Evolutionary conservation across 768 basidiomycete species (phyloP), one percentile per base, ranked within the genome.

Genomic region (Naganishia antarctica): DNA sequence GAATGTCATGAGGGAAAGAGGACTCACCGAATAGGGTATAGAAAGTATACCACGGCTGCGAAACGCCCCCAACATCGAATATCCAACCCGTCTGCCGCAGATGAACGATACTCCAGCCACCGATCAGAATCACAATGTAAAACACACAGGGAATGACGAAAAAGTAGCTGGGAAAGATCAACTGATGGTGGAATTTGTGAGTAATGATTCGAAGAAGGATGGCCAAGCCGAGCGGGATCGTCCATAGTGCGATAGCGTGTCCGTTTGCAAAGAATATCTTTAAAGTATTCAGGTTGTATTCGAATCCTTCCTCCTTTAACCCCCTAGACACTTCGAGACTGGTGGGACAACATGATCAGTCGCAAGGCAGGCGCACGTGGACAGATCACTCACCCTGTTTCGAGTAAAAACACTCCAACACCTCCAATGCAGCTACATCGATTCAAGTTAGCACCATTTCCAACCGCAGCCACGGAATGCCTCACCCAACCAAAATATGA

Each of bases 401-500:
- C 81, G 44, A 97, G 84, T 48, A 99, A 81, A 78, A 98, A 99
- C 9, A 87, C 84, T 16, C 94, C 94, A 32, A 98, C 90, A n/a
- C 94, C 93, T 11, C 93, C 93, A 43, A 97, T 97, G 71, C 80
- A 80, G 0, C 74, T 73, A 46, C 26, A n/a, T 51, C 16, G 15
- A 23, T 37, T 37, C 29, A 62, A 47, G 18, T 31, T 61, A 61
- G 60, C 46, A 41, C 15, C 88, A 88, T 15, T 85, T 86, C 60
- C 31, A 45, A 6, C 12, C 40, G 11, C n/a, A n/a, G 6, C 29
- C n/a, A 46, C 64, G 48, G 15, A 9, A 69, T 3, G 76, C 84
- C 68, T 71, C n/a, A 89, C 84, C 93, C 93, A n/a, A 99, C 90
- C 29, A 97, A 83, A 72, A 97, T 96, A 72, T 96, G 92, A 15